Evolutionary conservation across 495 filamentous ascomycete species (phyloP), one percentile per base, ranked within the genome.

Genomic region (Penicillium alfredii): DNA sequence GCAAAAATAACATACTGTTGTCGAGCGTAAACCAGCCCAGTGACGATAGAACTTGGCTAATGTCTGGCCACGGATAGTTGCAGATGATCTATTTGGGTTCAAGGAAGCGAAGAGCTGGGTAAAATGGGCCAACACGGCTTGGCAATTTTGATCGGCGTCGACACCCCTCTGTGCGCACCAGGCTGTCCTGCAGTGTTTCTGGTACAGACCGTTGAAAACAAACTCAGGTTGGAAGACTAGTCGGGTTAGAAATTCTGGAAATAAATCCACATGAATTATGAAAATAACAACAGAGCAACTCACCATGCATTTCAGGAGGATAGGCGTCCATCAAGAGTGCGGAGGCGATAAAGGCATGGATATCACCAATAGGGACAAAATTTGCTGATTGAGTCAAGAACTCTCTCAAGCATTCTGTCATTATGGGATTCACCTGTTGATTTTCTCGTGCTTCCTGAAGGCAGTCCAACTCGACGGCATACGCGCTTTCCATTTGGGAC

Each of bases 1-100:
- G 27, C 54, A 66, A 8, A 47, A 39, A 14, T 56, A 40, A 36
- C 55, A 68, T 9, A 38, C 47, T 6, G 35, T 27, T 16, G 40
- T 41, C 16, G 46, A 49, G 18, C 18, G 17, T 28, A 49, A 14
- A 9, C 41, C 38, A 17, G 32, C 21, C 6, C 28, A 34, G n/a
- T 16, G 28, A 26, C 16, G 16, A 11, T 41, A 37, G 20, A 26
- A 32, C 15, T 13, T 23, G 29, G 8, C 13, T 14, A 31, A 32
- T 24, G 28, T 19, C 1, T 39, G 13, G 13, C 22, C 24, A 9
- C 34, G 16, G 34, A 30, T 31, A 34, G 14, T 18, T 30, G 18
- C 21, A 34, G 30, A 26, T 13, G 39, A 29, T 13, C 26, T 17
- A 13, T 6, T 34, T 26, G 28, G 29, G 27, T 21, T 11, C 29